Evolutionary conservation across 495 filamentous ascomycete genomes (phyloP), one percentile per base, ranked within the genome.

Genomic region (Neurospora sublineolata): DNA sequence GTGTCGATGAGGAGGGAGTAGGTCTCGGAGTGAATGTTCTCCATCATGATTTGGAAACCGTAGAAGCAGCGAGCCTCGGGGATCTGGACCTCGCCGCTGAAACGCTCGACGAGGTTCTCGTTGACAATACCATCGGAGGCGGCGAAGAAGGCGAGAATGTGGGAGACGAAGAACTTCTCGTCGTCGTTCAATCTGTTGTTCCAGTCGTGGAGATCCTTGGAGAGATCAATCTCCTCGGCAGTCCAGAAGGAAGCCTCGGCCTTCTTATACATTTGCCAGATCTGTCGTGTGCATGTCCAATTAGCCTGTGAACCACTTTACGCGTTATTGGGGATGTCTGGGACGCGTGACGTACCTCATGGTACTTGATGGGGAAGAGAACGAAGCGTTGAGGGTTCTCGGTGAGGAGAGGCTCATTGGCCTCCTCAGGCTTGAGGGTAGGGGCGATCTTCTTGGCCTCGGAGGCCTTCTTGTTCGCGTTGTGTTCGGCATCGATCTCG

Each of bases 221-320:
- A 97, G 37, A 99, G 89, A 85, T 99, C 95, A 73, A 99, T 97
- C 85, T 99, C 95, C 81, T 99, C 95, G 70, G 95, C 95, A 69
- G 96, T 98, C 95, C 95, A 99, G 89, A 99, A 99, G 42, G 96
- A 98, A 33, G 95, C 95, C 83, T 97, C 94, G 76, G 96, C 96
- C 85, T 99, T 98, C 91, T 99, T 99, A 89, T 99, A 99, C 94
- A 99, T 97, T 83, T 97, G 96, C 95, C 95, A 99, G 84, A 99
- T 94, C 95, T 94, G 76, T 79, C 37, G 70, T 41, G 67, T 70
- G 72, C 72, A 79, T 27, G 18, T 12, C 1, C 30, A 11, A 73
- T 78, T 71, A 82, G 74, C 46, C 69, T 77, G 73, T 76, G 74
- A 76, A 75, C 81, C 86, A 91, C 86, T 90, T 88, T 87, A 92